A percentile compares a stretch with the other conserved stretches of the same genome.
Evolutionary conservation across 495 filamentous ascomycete species (phyloP).

Genomic region (Aspergillus carlsbadensis): DNA sequence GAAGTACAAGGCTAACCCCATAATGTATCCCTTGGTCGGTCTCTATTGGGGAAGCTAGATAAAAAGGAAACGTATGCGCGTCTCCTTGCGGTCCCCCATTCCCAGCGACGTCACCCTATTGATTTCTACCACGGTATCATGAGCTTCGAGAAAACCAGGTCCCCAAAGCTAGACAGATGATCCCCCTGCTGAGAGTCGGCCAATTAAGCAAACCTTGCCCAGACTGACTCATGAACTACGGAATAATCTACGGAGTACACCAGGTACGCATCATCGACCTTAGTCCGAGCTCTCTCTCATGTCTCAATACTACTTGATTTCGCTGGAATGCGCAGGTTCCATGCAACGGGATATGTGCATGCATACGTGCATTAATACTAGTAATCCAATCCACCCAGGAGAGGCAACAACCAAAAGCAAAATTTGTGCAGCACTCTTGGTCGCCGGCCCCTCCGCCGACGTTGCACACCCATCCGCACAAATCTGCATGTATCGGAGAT

Average conservation of each 20-base stretch:
- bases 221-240: background rate
- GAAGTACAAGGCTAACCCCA: background rate
- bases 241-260: background rate
- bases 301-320: slow-evolving; percentile 1
- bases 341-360: background rate
- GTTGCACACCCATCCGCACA: slow-evolving; percentile 2
- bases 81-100: slow-evolving; percentile 18
- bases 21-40: background rate
- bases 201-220: background rate
- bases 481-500: slow-evolving; percentile 18
- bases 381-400: background rate
- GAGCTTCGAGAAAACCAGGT: slow-evolving; percentile 3
- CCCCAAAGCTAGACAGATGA: slow-evolving; percentile 2
- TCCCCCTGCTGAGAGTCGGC: background rate
- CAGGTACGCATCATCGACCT: slow-evolving; percentile 4
- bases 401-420: background rate
- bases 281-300: slow-evolving; percentile 1
- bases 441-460: background rate
- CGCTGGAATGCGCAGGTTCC: slow-evolving; percentile 14
- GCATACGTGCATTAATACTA: slow-evolving; percentile 7
- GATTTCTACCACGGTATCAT: slow-evolving; percentile 8
- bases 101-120: slow-evolving; percentile 23
- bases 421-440: background rate
- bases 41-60: background rate
- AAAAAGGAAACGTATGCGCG: background rate